Percentiles rank a stretch among this genome's conserved stretches.
Evolutionary conservation across 208 protist species (phyloP).

Genomic region (Phytomonas francai): DNA sequence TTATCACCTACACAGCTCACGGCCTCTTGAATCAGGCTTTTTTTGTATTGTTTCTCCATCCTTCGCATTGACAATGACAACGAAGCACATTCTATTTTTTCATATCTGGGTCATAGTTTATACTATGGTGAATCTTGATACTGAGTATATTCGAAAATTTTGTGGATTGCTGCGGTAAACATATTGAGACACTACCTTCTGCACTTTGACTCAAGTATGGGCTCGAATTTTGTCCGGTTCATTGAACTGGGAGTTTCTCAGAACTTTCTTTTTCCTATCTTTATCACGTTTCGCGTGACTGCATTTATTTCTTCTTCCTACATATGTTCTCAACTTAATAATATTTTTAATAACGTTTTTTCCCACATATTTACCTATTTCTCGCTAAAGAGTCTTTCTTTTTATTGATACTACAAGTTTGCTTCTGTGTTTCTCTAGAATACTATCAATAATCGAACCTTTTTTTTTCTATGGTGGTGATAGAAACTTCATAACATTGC

Average conservation of each 20-base stretch:
- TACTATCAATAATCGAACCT: not conserved
- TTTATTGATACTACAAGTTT: slow-evolving; percentile 7
- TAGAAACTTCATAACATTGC: not conserved
- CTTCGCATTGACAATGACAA: too few species aligned
- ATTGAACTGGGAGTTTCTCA: not conserved
- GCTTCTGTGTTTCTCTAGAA: not conserved
- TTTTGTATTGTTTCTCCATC: too few species aligned
- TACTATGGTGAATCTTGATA: not conserved
- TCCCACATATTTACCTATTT: slow-evolving; percentile 1
- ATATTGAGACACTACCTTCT: not conserved
- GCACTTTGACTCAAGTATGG: not conserved
- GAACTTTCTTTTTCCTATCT: not conserved
- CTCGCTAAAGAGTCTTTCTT: not conserved
- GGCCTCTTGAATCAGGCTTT: not conserved
- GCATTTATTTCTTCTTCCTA: not conserved
- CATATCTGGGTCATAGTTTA: not conserved
- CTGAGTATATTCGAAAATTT: not conserved
- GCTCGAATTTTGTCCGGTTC: not conserved
- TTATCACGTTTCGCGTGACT: not conserved
- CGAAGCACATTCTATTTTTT: not conserved
- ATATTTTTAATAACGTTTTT: slow-evolving; percentile 2
- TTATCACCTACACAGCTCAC: not conserved
- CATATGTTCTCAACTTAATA: not conserved
- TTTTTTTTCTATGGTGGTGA: not conserved
- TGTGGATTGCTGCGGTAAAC: not conserved